Evolutionary conservation across 2,329 filamentous ascomycete genomes (phyloP).

Genomic region (Exutisphaerella laricina): DNA sequence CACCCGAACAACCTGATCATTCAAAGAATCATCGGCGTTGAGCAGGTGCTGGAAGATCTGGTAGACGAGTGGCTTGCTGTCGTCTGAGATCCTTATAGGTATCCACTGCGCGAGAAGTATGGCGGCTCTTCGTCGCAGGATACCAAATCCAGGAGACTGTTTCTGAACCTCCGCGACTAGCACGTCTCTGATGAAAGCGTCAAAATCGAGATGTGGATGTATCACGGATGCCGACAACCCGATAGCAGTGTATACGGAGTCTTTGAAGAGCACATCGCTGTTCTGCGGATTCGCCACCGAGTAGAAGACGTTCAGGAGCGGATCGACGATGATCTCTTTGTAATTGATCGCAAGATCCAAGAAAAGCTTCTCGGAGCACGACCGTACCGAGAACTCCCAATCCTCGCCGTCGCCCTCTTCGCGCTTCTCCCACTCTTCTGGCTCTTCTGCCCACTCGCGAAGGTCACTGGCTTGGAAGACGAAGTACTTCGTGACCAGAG

Average conservation of each 20-base stretch:
- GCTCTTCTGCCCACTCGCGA: slow-evolving; percentile 86
- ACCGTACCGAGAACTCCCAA: slow-evolving; percentile 87
- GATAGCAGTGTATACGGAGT: slow-evolving; percentile 91
- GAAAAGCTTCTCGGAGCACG: slow-evolving; percentile 90
- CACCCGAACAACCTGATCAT: slow-evolving; percentile 87
- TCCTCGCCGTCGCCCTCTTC: slow-evolving; percentile 80
- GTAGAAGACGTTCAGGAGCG: slow-evolving; percentile 76
- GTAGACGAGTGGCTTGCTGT: slow-evolving; percentile 69
- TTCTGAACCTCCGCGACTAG: slow-evolving; percentile 74
- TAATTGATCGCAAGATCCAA: slow-evolving; percentile 85
- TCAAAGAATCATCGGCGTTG: slow-evolving; percentile 67
- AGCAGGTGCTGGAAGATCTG: slow-evolving; percentile 85
- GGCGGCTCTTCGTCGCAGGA: slow-evolving; percentile 79
- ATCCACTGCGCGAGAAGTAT: slow-evolving; percentile 90
- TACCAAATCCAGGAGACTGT: slow-evolving; percentile 61
- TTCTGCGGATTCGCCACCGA: slow-evolving; percentile 62
- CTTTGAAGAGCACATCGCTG: slow-evolving; percentile 74
- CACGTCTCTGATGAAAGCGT: slow-evolving; percentile 67
- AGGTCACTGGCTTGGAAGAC: slow-evolving; percentile 80
- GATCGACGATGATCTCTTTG: slow-evolving; percentile 72
- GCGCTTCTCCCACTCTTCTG: slow-evolving; percentile 89
- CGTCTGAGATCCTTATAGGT: slow-evolving; percentile 64
- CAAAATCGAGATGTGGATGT: slow-evolving; percentile 72
- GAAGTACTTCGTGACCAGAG: slow-evolving; percentile 81
- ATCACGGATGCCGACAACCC: slow-evolving; percentile 77